Base-by-base conservation (phyloP, 768 basidiomycete species). In the Coprinellus micaceus region DNA sequence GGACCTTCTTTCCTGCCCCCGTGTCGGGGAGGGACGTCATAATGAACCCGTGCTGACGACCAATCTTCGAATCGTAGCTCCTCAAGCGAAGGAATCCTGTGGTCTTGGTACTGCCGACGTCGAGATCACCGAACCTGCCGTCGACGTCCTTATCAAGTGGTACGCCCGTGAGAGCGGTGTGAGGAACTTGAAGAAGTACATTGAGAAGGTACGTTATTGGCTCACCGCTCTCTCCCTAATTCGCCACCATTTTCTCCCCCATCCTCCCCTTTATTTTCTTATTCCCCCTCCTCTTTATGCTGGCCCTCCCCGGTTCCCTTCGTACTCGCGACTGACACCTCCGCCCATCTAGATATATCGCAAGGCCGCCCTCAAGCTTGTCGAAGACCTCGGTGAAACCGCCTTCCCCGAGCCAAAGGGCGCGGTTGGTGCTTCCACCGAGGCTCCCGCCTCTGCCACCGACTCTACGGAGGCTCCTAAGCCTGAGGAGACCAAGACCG, bases 121-220 rank as follows among this genome's bases (percentile, higher is more conserved):
- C 3, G 70, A 80, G 52, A 74, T 99, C 15, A 86, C 91, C 19
- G 78, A 82, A 5, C 77, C 82, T 10, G 84, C 94, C 0, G 86
- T 98, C 44, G 92, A 95, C 62, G 74, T 83, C 11, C 79, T 99
- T 52, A 98, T 99, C 74, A 90, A 95, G 68, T 98, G 94, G 70
- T 98, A 98, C 71, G 95, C 93, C 68, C 82, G 97, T 22, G 97
- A 99, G 75, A 96, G 93, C 63, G 97, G 97, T 43, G 97, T 99
- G 28, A 79, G 97, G 48, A 94, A 94, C 66, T 66, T 99, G 68
- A 98, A 98, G 85, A 98, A 99, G 74, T 91, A 95, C 65, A 96
- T 99, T 53, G 96, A 99, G 66, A 98, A 98, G 85, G 94, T 93
- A 58, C 2, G 66, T 61, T 55, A 48, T 36, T n/a, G n/a, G n/a